Evolutionary conservation across 495 filamentous ascomycete species (phyloP).

Genomic region (Hypoxylon perforatum): DNA sequence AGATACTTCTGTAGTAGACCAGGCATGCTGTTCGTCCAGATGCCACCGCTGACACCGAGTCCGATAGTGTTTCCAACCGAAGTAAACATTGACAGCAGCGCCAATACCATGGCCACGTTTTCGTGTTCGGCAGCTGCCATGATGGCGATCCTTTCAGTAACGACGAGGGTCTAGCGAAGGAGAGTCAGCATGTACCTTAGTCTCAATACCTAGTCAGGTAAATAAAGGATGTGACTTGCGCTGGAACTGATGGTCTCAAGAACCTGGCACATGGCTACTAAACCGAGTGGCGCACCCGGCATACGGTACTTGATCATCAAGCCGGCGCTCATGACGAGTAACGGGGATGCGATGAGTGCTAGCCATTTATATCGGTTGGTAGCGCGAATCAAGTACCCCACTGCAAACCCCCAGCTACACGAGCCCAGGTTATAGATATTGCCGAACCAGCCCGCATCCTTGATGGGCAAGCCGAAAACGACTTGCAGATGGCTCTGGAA

Average conservation of each 20-base stretch:
- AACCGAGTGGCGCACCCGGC: conserved; percentile 60
- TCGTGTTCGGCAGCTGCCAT: conserved; percentile 67
- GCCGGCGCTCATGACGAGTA: conserved; percentile 68
- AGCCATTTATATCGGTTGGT: conserved; percentile 62
- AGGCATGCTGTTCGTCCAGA: conserved; percentile 66
- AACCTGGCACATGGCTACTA: conserved; percentile 73
- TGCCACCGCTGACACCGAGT: conserved; percentile 61
- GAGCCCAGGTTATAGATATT: conserved; percentile 59
- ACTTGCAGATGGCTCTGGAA: conserved; percentile 66
- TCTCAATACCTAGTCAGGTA: too few relatives aligned
- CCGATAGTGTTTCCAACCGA: conserved; percentile 67
- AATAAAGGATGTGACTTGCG: background rate
- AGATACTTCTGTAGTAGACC: conserved; percentile 56
- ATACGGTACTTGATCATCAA: conserved; percentile 74
- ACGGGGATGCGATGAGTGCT: conserved; percentile 58
- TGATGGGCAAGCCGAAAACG: conserved; percentile 60
- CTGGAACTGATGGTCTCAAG: conserved; percentile 71
- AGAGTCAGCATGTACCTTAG: background rate
- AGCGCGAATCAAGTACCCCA: conserved; percentile 58
- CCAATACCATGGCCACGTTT: conserved; percentile 66
- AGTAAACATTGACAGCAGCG: conserved; percentile 62
- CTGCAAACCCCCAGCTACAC: conserved; percentile 55
- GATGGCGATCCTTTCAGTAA: conserved; percentile 65
- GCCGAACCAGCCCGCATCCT: conserved; percentile 56
- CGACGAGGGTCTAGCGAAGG: conserved; percentile 45